These are phyloP conservation scores for Aspergillus eucalypticola DNA, from an alignment of 2,329 filamentous ascomycete species.

Conservation along the genomic window DNA sequence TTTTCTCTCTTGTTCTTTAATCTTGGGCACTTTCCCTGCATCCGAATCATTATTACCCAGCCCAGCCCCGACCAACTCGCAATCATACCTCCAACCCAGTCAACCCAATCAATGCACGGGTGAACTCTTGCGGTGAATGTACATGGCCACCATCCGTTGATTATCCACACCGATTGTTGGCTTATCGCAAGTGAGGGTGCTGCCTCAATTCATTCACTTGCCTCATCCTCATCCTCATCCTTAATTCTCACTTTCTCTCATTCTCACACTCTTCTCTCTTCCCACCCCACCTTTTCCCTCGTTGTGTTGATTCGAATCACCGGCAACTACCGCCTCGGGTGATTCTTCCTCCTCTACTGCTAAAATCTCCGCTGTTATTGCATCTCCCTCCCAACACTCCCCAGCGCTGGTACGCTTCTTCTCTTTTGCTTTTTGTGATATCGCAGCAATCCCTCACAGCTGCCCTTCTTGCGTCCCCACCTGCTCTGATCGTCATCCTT, in stretches of 20 bases:
- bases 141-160: constrained; percentile 4
- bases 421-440: constrained; percentile 12
- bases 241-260: not conserved
- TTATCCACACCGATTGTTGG: constrained; percentile 5
- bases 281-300: constrained; percentile 5
- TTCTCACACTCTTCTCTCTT: constrained; percentile 14
- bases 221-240: constrained; percentile 8
- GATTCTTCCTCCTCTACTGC: constrained; percentile 8
- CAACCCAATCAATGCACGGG: not conserved
- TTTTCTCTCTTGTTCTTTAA: not conserved
- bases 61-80: not conserved
- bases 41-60: not conserved
- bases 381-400: constrained; percentile 8
- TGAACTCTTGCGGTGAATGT: constrained; percentile 6
- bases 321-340: constrained; percentile 13
- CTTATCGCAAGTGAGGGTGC: constrained; percentile 29
- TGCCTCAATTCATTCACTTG: constrained; percentile 21
- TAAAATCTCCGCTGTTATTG: constrained; percentile 4
- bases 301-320: not conserved
- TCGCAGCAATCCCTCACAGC: constrained; percentile 3
- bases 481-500: constrained; percentile 13
- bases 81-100: too few relatives aligned
- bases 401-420: constrained; percentile 24
- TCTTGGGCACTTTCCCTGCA: not conserved
- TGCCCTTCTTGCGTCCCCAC: constrained; percentile 7